Evolutionary conservation across 768 basidiomycete species (phyloP), one percentile per base, ranked within the genome.

Genomic region (Epithele typhae): DNA sequence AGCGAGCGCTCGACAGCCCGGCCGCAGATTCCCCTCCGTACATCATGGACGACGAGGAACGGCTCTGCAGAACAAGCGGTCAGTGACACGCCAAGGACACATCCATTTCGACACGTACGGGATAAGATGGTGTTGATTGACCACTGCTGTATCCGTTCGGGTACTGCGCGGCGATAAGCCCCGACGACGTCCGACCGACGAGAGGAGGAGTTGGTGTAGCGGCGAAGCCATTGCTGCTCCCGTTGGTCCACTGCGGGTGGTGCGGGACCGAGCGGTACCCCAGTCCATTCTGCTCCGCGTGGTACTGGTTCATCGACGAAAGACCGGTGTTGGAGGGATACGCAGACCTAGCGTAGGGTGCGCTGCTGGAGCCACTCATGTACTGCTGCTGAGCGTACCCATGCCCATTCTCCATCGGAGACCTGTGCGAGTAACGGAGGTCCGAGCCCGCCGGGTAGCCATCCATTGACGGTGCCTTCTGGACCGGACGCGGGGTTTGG

Each of bases 281-380:
- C 35, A 59, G 54, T 3, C 54, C 58, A 19, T 49, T 55, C 41
- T 59, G 59, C 27, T 62, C 53, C 3, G 63, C 56, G 46, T 64
- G 63, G 37, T 62, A 59, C 30, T 58, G 56, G 15, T 59, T 48
- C 48, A 62, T 59, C 33, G 60, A 51, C 36, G 27, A 7, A 30
- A 59, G 22, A 5, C 49, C 52, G 27, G 27, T 27, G 37, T 56
- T 52, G 30, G 56, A 36, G 35, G 27, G 40, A 43, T 48, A 54
- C 34, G 52, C 54, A 30, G 27, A 30, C 17, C 12, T 18, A 45
- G 34, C 18, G 52, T 49, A 18, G 46, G 48, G 48, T 62, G 58
- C 40, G 42, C 34, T 30, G 46, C 42, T 11, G 46, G 23, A 36
- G 45, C 45, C 46, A 43, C 40, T 14, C 47, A 38, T 23, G 48